Percentiles rank a stretch among this genome's conserved stretches.
These are phyloP conservation scores for Thielaviopsis ethacetica DNA, from an alignment of 2,329 filamentous ascomycete genomes.

Conservation along the genomic window DNA sequence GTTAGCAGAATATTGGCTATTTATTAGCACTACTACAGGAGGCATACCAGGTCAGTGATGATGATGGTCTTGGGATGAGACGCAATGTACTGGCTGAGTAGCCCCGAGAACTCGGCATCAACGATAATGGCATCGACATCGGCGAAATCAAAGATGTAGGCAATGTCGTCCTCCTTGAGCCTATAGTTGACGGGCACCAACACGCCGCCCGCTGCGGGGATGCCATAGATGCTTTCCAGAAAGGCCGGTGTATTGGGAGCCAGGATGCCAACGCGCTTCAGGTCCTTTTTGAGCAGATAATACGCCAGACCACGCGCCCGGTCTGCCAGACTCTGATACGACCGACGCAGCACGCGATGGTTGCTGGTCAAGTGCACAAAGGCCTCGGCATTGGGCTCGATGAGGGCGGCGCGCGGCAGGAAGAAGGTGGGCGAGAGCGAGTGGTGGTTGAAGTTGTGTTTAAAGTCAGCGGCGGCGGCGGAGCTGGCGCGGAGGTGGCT, in stretches of 20 bases:
- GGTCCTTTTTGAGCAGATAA: constrained; percentile 59
- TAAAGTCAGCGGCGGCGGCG: constrained; percentile 20
- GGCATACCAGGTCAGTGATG: constrained; percentile 49
- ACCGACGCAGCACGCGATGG: constrained; percentile 53
- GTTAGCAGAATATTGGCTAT: background rate
- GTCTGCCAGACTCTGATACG: constrained; percentile 69
- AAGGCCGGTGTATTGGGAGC: constrained; percentile 91
- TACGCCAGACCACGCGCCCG: constrained; percentile 79
- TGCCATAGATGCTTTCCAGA: constrained; percentile 75
- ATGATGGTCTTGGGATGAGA: constrained; percentile 48
- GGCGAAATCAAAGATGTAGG: constrained; percentile 77
- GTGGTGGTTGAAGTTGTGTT: constrained; percentile 46
- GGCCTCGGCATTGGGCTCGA: constrained; percentile 73
- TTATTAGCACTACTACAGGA: background rate
- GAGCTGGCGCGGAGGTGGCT: constrained; percentile 26
- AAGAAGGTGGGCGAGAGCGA: constrained; percentile 78
- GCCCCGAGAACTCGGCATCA: constrained; percentile 58
- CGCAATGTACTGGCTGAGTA: constrained; percentile 51
- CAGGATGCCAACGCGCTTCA: constrained; percentile 67
- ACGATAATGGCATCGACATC: constrained; percentile 79
- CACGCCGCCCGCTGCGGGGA: constrained; percentile 64
- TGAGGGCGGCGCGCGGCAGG: constrained; percentile 66
- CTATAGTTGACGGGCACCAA: constrained; percentile 50
- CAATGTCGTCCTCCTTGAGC: constrained; percentile 69
- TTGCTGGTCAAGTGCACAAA: constrained; percentile 77